phyloP scores from a whole-genome alignment of 106 monocot genomes.

The Triglochin maritima region DNA sequence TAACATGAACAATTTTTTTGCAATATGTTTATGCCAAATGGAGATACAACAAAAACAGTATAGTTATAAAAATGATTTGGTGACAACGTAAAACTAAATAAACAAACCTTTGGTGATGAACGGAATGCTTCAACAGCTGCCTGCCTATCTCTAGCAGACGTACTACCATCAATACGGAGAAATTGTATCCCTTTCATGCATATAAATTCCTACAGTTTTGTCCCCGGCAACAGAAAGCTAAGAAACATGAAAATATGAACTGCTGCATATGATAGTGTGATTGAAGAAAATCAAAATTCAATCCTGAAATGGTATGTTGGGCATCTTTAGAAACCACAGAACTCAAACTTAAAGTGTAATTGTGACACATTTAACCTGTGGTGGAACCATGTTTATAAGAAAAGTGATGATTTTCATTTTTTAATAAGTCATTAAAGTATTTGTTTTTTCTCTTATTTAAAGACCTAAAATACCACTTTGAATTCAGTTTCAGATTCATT shows the following conservation, averaged over 20 bases:
- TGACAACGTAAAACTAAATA: not conserved
- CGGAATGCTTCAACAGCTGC: slow-evolving; percentile 73
- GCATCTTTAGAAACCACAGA: too few species aligned
- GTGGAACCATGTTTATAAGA: too few species aligned
- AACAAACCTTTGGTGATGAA: slow-evolving; percentile 40
- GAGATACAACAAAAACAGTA: not conserved
- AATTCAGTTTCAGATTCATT: too few species aligned
- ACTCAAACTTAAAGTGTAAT: too few species aligned
- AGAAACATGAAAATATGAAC: not conserved
- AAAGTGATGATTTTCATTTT: too few species aligned
- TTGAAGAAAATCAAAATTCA: too few species aligned
- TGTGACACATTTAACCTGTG: too few species aligned
- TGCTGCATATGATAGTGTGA: too few species aligned
- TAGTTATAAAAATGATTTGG: not conserved
- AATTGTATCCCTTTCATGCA: slow-evolving; percentile 66
- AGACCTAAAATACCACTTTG: too few species aligned
- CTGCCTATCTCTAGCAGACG: slow-evolving; percentile 68
- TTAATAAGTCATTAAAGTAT: too few species aligned
- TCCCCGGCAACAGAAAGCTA: not conserved
- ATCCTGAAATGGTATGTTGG: too few species aligned
- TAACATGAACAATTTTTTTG: not conserved
- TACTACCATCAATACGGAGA: slow-evolving; percentile 94
- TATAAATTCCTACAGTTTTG: slow-evolving; percentile 45
- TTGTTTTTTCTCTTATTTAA: too few species aligned
- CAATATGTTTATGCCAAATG: not conserved